Evolutionary conservation across 2,329 filamentous ascomycete genomes (phyloP).

Genomic region (Aureobasidium sp.): DNA sequence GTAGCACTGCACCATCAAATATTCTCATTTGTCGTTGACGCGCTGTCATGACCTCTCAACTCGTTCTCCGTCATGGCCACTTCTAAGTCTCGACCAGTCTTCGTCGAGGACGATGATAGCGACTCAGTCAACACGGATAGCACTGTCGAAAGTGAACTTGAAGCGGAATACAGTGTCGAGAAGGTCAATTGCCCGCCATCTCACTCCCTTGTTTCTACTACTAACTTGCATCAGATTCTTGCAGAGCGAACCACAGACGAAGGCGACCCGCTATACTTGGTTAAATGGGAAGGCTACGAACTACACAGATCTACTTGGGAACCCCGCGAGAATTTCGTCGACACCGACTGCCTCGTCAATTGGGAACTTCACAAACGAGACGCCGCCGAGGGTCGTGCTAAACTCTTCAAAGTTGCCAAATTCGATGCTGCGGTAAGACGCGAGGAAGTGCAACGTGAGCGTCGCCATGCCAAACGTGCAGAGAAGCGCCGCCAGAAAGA

Average conservation of each 20-base stretch:
- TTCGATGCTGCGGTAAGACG: slow-evolving; percentile 15
- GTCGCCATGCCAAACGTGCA: slow-evolving; percentile 16
- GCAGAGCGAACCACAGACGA: slow-evolving; percentile 13
- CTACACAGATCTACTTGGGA: slow-evolving; percentile 23
- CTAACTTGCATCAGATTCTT: slow-evolving; percentile 16
- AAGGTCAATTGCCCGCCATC: neutral
- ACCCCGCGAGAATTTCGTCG: slow-evolving; percentile 11
- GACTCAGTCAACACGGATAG: slow-evolving; percentile 14
- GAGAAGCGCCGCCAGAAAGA: slow-evolving; percentile 19
- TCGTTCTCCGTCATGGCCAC: neutral
- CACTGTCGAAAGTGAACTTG: slow-evolving; percentile 16
- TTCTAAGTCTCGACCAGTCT: neutral
- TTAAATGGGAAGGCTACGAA: slow-evolving; percentile 26
- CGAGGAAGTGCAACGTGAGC: slow-evolving; percentile 9
- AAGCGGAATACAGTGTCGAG: slow-evolving; percentile 23
- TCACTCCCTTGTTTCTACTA: too few species aligned
- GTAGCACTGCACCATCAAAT: neutral
- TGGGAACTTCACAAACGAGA: slow-evolving; percentile 19
- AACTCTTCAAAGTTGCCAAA: slow-evolving; percentile 18
- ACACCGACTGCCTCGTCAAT: neutral
- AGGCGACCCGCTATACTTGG: neutral
- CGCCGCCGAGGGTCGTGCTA: slow-evolving; percentile 14
- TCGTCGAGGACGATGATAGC: slow-evolving; percentile 1
- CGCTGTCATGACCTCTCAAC: neutral
- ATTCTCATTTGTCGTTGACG: neutral